Percentiles rank a stretch among this genome's conserved stretches.
phyloP scores from a whole-genome alignment of 257 asterid species.

The Hygrophila difformis region DNA sequence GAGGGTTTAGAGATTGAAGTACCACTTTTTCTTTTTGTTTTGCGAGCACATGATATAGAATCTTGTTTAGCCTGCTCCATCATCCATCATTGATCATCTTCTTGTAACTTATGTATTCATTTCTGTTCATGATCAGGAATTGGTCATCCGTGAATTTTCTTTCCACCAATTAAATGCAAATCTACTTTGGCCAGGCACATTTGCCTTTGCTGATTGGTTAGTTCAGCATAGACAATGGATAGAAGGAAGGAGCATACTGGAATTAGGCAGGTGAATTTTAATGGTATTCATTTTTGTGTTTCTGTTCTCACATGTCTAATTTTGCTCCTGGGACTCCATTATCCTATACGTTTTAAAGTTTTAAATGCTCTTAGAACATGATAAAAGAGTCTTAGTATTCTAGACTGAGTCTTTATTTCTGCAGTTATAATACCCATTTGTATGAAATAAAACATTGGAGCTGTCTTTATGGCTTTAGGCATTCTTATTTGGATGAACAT shows the following conservation, averaged over 20 bases:
- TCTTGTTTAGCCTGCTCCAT: no score
- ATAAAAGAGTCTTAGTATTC: not conserved
- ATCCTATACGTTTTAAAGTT: not conserved
- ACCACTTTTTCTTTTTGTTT: no score
- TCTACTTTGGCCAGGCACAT: slow-evolving; percentile 95
- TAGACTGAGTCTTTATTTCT: not conserved
- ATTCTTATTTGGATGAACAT: not conserved
- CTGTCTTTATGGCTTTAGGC: not conserved
- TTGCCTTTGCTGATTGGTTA: slow-evolving; percentile 86
- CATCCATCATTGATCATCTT: not conserved
- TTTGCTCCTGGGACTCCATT: not conserved
- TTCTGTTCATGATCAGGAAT: slow-evolving; percentile 46
- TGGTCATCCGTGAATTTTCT: slow-evolving; percentile 70
- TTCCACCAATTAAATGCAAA: slow-evolving; percentile 91
- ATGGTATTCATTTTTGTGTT: not conserved
- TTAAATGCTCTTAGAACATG: not conserved
- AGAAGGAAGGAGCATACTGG: slow-evolving; percentile 57
- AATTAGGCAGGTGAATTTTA: slow-evolving; percentile 67
- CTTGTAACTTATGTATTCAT: slow-evolving; percentile 8
- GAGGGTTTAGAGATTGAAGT: no score
- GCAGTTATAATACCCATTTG: not conserved
- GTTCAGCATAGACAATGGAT: slow-evolving; percentile 47
- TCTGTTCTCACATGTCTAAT: not conserved
- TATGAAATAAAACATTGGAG: no score
- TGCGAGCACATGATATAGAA: not conserved